These are phyloP conservation scores for Hawksworthiomyces lignivorus DNA, from an alignment of 2,329 filamentous ascomycete genomes.

Conservation along the genomic window DNA sequence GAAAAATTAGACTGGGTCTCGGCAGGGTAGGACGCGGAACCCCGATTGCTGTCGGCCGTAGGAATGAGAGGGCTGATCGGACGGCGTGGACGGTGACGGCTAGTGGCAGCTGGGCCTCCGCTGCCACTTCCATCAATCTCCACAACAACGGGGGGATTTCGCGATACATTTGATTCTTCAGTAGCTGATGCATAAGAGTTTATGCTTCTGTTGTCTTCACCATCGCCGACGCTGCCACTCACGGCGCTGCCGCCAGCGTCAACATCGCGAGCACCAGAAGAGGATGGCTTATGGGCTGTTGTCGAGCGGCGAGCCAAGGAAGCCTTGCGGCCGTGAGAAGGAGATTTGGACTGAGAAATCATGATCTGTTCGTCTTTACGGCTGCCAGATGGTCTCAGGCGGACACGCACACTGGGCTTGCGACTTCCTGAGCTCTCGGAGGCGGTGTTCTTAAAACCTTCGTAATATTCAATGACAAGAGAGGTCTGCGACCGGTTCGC, in stretches of 20 bases:
- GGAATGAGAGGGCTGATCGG: constrained; percentile 62
- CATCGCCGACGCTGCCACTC: constrained; percentile 24
- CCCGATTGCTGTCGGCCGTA: constrained; percentile 49
- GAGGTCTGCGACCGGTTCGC: constrained; percentile 71
- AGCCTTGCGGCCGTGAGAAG: constrained; percentile 49
- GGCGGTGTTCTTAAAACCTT: constrained; percentile 59
- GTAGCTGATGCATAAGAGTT: constrained; percentile 71
- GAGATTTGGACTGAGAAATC: constrained; percentile 72
- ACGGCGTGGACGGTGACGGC: constrained; percentile 40
- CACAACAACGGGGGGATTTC: constrained; percentile 81
- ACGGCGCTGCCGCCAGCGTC: constrained; percentile 32
- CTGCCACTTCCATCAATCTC: constrained; percentile 55
- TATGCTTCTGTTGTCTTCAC: constrained; percentile 58
- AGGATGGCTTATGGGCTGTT: constrained; percentile 42
- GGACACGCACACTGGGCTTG: constrained; percentile 72
- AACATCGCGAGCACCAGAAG: constrained; percentile 17
- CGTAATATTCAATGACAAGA: constrained; percentile 90
- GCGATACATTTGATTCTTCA: constrained; percentile 69
- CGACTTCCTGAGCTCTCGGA: constrained; percentile 51
- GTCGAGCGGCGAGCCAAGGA: constrained; percentile 37
- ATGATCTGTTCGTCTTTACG: constrained; percentile 69
- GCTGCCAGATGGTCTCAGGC: constrained; percentile 71
- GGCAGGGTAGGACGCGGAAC: constrained; percentile 51
- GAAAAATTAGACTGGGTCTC: constrained; percentile 78
- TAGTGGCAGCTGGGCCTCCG: neutral